Evolutionary conservation across 2,329 filamentous ascomycete species (phyloP).

Genomic region (Nectriaceae sp.): DNA sequence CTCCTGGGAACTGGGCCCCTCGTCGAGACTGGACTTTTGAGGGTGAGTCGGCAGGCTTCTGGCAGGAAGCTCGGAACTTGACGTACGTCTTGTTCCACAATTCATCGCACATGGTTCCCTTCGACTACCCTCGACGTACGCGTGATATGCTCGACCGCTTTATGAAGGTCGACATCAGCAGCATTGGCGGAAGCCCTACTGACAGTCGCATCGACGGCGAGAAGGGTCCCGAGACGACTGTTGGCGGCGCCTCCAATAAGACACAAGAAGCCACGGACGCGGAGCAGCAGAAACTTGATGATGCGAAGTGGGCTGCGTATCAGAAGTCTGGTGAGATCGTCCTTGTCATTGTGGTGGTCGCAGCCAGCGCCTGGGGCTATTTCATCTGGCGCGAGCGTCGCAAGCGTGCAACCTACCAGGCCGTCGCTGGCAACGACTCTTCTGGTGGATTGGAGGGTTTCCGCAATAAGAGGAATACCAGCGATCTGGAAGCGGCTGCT

Average conservation of each 20-base stretch:
- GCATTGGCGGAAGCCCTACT: constrained; percentile 77
- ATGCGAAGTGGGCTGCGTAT: constrained; percentile 88
- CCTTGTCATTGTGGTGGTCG: constrained; percentile 76
- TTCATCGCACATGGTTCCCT: constrained; percentile 97
- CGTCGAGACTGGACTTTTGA: constrained; percentile 94
- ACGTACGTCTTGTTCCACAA: constrained; percentile 97
- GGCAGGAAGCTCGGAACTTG: constrained; percentile 91
- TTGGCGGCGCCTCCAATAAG: constrained; percentile 66
- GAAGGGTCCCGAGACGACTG: constrained; percentile 75
- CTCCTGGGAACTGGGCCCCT: constrained; percentile 87
- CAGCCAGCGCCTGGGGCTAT: constrained; percentile 74
- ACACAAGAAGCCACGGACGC: constrained; percentile 55
- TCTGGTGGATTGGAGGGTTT: constrained; percentile 46
- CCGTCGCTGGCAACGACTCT: constrained; percentile 43
- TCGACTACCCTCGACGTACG: constrained; percentile 82
- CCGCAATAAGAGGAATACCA: constrained; percentile 45
- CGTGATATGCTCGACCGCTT: constrained; percentile 98
- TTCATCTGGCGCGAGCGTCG: constrained; percentile 66
- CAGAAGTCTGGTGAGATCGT: constrained; percentile 84
- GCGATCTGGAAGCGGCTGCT: constrained; percentile 63
- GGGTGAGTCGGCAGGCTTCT: constrained; percentile 82
- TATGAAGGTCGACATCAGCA: constrained; percentile 87
- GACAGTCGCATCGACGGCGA: constrained; percentile 86
- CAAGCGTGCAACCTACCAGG: constrained; percentile 56
- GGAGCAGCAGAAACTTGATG: constrained; percentile 69